Conservation (phyloP, 371 early-diverging fungal genomes). For the Mucor saturninus region DNA sequence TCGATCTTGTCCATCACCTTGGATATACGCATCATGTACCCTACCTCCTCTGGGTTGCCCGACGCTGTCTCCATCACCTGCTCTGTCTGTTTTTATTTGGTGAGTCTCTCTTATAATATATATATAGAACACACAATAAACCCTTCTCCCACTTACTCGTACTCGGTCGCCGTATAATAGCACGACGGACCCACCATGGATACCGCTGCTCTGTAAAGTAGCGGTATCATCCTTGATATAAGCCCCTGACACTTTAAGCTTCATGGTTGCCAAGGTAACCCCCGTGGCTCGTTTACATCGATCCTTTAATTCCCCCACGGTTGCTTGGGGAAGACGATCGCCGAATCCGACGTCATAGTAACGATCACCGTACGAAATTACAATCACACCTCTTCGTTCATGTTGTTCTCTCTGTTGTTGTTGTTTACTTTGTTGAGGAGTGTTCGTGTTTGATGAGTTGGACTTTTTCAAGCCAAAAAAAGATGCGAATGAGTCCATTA, state of each 20-base stretch:
- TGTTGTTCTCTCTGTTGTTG: conserved; percentile 5
- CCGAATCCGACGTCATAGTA: conserved; percentile 32
- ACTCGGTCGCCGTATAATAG: conserved; percentile 26
- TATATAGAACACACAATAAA: not conserved
- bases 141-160: conserved; percentile 5
- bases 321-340: conserved; percentile 19
- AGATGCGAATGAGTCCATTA: conserved; percentile 19
- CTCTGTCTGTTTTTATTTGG: conserved; percentile 11
- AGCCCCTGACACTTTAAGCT: conserved; percentile 38
- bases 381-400: conserved; percentile 12
- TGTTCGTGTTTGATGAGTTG: not conserved
- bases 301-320: conserved; percentile 32
- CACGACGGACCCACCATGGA: conserved; percentile 26
- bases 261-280: conserved; percentile 37
- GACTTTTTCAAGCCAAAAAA: conserved; percentile 21
- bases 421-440: not conserved
- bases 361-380: conserved; percentile 13
- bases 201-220: conserved; percentile 25
- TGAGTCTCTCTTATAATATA: not conserved
- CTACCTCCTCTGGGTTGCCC: conserved; percentile 39
- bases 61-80: conserved; percentile 29
- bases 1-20: conserved; percentile 26
- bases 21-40: conserved; percentile 27
- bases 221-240: conserved; percentile 38
- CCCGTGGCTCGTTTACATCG: conserved; percentile 32